These are phyloP conservation scores for Pulveroboletus sp. DNA, from an alignment of 768 basidiomycete genomes.

Conservation along the genomic window DNA sequence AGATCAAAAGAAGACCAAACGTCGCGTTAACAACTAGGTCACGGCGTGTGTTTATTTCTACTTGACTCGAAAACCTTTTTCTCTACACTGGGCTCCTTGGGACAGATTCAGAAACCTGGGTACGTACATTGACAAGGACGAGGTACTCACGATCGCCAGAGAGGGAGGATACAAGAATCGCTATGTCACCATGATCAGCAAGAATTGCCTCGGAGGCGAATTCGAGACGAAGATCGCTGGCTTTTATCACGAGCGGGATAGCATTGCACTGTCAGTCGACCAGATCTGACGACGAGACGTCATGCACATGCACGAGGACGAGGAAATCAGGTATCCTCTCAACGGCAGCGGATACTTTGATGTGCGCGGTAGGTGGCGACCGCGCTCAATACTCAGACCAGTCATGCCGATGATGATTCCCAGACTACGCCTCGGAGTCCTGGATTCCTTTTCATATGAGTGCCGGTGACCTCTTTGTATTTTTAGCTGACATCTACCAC, in stretches of 20 bases:
- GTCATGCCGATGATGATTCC: too few species aligned
- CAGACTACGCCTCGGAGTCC: constrained; percentile 59
- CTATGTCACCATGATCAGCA: constrained; percentile 72
- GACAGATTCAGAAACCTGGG: constrained; percentile 72
- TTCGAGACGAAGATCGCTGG: constrained; percentile 79
- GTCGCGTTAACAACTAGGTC: constrained; percentile 18
- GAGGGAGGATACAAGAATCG: constrained; percentile 79
- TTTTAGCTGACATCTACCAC: constrained; percentile 90
- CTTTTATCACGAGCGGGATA: constrained; percentile 74
- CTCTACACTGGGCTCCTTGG: too few species aligned
- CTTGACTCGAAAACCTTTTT: too few species aligned
- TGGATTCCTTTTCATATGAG: constrained; percentile 80
- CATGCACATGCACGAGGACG: constrained; percentile 91
- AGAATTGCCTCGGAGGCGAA: constrained; percentile 69
- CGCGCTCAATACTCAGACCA: too few species aligned
- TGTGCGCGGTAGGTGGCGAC: constrained; percentile 68
- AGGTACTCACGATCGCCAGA: constrained; percentile 58
- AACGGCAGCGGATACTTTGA: constrained; percentile 88
- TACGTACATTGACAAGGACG: constrained; percentile 57
- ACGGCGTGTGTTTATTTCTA: constrained; percentile 23
- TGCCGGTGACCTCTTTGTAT: constrained; percentile 80
- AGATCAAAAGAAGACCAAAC: background rate
- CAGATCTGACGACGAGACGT: background rate
- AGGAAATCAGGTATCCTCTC: constrained; percentile 86
- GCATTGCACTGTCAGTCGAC: background rate